Base-by-base conservation (phyloP, 345 rosid genomes). In the Durio zibethinus region DNA sequence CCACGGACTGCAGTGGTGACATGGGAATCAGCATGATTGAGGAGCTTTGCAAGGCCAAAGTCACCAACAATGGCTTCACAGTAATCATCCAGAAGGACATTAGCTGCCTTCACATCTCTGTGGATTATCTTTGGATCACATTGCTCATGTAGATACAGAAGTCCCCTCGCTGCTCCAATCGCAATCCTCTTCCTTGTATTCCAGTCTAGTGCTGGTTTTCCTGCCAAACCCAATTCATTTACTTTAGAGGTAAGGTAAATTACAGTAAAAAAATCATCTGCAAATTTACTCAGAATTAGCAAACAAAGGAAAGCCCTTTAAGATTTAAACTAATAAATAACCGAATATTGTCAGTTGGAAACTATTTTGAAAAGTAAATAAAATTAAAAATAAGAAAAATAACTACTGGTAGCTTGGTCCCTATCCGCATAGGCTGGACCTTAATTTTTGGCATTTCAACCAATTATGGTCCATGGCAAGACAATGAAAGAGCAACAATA, bases 1-100 rank as follows among this genome's bases (percentile, higher is more conserved):
- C 98, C 98, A 53, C 97, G 91, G 16, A 94, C 98, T 7, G 97
- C 98, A 1, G 98, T 94, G 9, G 98, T 93, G 66, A 94, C 97
- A 80, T 94, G 98, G 21, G 98, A 91, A 72, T 91, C 98, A 4
- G 88, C 88, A 74, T 91, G 98, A 86, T 94, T 92, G 45, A 94
- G 90, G 10, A 33, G 4, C 36, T 33, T 33, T 33, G 36, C 36
- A 33, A 33, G 36, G 36, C 36, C 36, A 33, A 33, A 33, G 36
- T 33, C 36, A 33, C 36, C 36, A 33, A 33, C 36, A 33, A 33
- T 4, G 2, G 36, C 36, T 33, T 33, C 36, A 33, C 2, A 33
- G 36, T 33, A 2, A 2, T 33, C 1, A 33, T 33, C 36, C 36
- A 33, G 4, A 2, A 33, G 4, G 2, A 33, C 36, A 33, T 33